Evolutionary conservation across 148 eudicot species (phyloP), one percentile per base, ranked within the genome.

Genomic region (Polygonum maritimum): DNA sequence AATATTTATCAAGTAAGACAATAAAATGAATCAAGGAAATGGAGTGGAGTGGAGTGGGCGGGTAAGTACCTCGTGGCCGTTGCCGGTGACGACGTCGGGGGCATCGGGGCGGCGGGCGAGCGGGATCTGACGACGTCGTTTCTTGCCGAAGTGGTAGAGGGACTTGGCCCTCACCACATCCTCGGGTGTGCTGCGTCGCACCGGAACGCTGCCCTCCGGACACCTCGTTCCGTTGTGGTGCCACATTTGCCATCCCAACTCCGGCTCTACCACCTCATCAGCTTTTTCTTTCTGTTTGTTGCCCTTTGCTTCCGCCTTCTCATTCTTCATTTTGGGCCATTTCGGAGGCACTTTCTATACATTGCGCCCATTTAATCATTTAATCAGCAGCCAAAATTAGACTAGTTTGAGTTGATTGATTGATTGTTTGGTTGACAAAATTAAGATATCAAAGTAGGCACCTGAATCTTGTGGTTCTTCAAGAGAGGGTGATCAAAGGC

Each of bases 391-490:
- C 48, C n/a, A 15, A 63, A 41, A 41, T 41, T 44, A 44, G 11
- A 44, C 9, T 26, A 26, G 9, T 7, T 44, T 6, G 9, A 2
- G 6, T 44, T 44, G 10, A 44, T 6, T 44, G 0, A 7, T 44
- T 1, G 22, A 44, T 44, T 4, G n/a, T 18, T 71, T 71, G 26
- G 41, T 71, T 40, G 69, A 40, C n/a, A 39, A 51, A 55, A 48
- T 14, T 3, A 2, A 22, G 0, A 1, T 26, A 26, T 26, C 31
- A 26, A 26, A 48, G 52, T 58, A 76, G 3, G 74, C 81, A 95
- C 98, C 98, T 96, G 99, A 80, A 96, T 91, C 88, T 91, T 96
- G 90, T 96, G 99, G 86, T 92, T 87, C 87, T 88, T 96, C 74
- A 96, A 87, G 60, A 92, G 97, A 15, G 98, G 99, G 74, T 96